Evolutionary conservation across 2,329 filamentous ascomycete genomes (phyloP), one percentile per base, ranked within the genome.

Genomic region (Myriosclerotinia duriaeana): DNA sequence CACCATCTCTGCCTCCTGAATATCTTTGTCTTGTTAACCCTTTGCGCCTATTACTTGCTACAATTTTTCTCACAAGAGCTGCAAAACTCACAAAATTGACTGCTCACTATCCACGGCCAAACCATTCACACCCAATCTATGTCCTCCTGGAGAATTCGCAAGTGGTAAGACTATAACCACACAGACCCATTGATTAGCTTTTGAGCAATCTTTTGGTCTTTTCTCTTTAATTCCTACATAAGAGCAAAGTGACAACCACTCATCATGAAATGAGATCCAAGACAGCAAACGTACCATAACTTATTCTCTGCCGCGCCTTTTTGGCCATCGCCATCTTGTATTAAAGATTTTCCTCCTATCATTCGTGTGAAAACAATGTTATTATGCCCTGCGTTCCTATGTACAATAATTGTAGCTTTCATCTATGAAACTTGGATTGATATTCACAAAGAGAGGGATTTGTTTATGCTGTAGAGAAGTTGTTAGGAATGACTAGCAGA

Each of bases 41-140:
- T n/a, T 63, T 71, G 62, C 72, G 70, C 60, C 53, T 11, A 48
- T 20, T 26, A n/a, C 9, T 26, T 36, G 30, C 67, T 26, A 22
- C 46, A 38, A 22, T 36, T 38, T 26, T 8, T 60, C 14, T 7
- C 15, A 52, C 15, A 60, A 30, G 48, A 61, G 30, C 30, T 22
- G 20, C n/a, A 53, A 22, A 42, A 71, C 73, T 71, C 83, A 97
- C 93, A 99, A 84, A 69, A 97, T 93, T 66, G 89, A 91, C 78
- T 90, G 91, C 72, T 89, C 84, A 69, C 84, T 82, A 79, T 98
- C 95, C 71, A 97, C 89, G 63, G 92, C 92, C 69, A 99, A 86
- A 70, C 94, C 93, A 83, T 98, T 97, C 73, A 99, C 92, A 71
- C 95, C 95, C 66, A 98, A 87, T 74, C 93, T 85, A 82, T 99